A percentile compares a stretch with the other conserved stretches of the same genome.
Evolutionary conservation across 768 basidiomycete genomes (phyloP).

Genomic region (Steccherinum ochraceum): DNA sequence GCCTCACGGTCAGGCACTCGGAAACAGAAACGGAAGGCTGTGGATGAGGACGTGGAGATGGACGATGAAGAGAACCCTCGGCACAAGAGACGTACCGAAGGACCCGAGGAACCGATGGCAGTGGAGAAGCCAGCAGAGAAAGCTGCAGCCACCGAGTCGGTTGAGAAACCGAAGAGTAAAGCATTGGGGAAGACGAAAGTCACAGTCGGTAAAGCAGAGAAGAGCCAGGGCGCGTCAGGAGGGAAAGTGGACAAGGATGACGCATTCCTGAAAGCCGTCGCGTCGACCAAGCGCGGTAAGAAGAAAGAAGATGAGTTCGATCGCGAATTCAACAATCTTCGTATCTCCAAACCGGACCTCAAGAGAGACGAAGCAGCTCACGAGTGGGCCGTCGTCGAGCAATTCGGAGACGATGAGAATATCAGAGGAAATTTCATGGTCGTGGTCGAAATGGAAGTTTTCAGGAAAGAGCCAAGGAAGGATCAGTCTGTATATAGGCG

Average conservation of each 20-base stretch:
- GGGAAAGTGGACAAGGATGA: constrained; percentile 61
- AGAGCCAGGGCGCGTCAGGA: constrained; percentile 26
- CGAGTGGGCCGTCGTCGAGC: constrained; percentile 55
- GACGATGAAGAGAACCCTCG: constrained; percentile 19
- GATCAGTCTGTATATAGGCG: constrained; percentile 13
- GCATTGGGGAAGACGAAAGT: background rate
- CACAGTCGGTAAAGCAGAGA: constrained; percentile 5
- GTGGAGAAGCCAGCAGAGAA: background rate
- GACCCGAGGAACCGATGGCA: constrained; percentile 12
- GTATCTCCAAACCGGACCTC: constrained; percentile 60
- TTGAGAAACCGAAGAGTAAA: constrained; percentile 2
- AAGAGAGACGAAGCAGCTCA: constrained; percentile 39
- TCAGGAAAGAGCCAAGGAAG: constrained; percentile 23
- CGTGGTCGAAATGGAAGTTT: constrained; percentile 59
- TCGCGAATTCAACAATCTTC: constrained; percentile 73
- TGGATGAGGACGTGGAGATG: constrained; percentile 37
- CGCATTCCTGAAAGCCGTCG: constrained; percentile 66
- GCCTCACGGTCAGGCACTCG: constrained; percentile 7
- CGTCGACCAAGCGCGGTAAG: constrained; percentile 66
- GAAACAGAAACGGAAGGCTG: constrained; percentile 34
- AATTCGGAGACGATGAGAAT: constrained; percentile 57
- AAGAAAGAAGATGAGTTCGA: constrained; percentile 66
- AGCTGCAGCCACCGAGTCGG: constrained; percentile 7
- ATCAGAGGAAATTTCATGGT: constrained; percentile 79
- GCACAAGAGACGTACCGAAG: constrained; percentile 38